phyloP scores from a whole-genome alignment of 352 stramenopile species.

The Globisporangium acanthophoron region DNA sequence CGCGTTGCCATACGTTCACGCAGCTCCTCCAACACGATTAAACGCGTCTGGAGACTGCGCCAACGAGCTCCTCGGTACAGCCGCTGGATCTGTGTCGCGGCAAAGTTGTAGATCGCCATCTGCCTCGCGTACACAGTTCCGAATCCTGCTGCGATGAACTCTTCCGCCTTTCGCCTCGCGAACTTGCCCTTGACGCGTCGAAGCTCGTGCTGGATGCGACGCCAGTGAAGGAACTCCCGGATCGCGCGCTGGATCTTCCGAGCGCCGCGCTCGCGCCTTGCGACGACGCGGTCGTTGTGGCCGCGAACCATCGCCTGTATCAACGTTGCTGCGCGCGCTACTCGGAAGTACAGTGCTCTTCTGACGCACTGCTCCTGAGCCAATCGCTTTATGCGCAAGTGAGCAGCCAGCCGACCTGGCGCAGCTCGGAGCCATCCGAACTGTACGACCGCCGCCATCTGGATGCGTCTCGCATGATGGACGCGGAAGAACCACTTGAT shows the following conservation, averaged over 20 bases:
- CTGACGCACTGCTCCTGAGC: constrained; percentile 4
- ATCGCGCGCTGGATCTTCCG: constrained; percentile 38
- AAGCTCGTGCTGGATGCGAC: constrained; percentile 33
- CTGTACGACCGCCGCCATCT: constrained; percentile 40
- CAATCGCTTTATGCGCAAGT: constrained; percentile 33
- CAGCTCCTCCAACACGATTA: constrained; percentile 32
- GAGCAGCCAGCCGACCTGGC: constrained; percentile 32
- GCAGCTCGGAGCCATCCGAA: constrained; percentile 68
- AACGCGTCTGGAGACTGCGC: constrained; percentile 24
- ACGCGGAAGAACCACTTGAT: constrained; percentile 81
- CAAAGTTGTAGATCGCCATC: constrained; percentile 30
- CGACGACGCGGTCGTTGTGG: constrained; percentile 30
- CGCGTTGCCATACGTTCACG: constrained; percentile 45
- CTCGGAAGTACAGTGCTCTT: constrained; percentile 16
- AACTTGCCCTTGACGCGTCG: constrained; percentile 24
- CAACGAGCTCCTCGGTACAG: constrained; percentile 34
- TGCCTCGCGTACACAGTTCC: constrained; percentile 18
- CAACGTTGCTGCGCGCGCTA: constrained; percentile 28
- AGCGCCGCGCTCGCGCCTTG: constrained; percentile 31
- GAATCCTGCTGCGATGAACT: constrained; percentile 24
- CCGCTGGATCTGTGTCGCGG: constrained; percentile 56
- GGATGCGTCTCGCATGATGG: constrained; percentile 34
- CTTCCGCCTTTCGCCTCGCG: constrained; percentile 11
- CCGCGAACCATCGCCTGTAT: constrained; percentile 57
- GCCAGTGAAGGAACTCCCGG: constrained; percentile 32